These are phyloP conservation scores for Phaffomyces thermotolerans DNA, from an alignment of 805 yeast species.

Conservation along the genomic window DNA sequence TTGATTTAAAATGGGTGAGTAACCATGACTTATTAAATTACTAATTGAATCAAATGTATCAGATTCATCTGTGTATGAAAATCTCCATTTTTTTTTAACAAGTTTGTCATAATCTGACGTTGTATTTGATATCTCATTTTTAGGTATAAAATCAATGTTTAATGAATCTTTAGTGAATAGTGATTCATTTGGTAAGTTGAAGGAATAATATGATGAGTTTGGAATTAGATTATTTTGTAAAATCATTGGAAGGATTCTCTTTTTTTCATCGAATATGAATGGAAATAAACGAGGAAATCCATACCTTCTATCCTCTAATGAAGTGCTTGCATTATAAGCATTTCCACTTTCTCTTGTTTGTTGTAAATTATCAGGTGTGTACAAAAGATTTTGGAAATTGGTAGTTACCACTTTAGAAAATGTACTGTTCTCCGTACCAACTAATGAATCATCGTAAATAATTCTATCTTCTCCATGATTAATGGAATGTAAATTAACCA, in stretches of 20 bases:
- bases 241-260: constrained; percentile 32
- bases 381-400: constrained; percentile 20
- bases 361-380: constrained; percentile 23
- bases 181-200: constrained; percentile 1
- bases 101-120: background rate
- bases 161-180: background rate
- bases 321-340: constrained; percentile 13
- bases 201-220: constrained; percentile 26
- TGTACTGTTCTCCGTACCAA: constrained; percentile 17
- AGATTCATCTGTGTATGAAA: constrained; percentile 32
- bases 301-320: constrained; percentile 1
- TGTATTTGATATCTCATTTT: background rate
- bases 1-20: constrained; percentile 53
- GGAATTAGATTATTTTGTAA: constrained; percentile 22
- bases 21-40: constrained; percentile 47
- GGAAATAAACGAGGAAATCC: constrained; percentile 30
- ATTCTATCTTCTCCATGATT: constrained; percentile 1
- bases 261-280: constrained; percentile 28
- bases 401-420: constrained; percentile 15
- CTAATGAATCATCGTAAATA: background rate
- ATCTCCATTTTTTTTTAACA: constrained; percentile 29
- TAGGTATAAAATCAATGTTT: background rate
- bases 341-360: constrained; percentile 16
- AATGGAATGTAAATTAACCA: constrained; percentile 29
- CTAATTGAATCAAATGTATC: constrained; percentile 39